Percentiles rank a stretch among this genome's conserved stretches.
These are phyloP conservation scores for Oryza officinalis DNA, from an alignment of 176 grass and related monocot genomes.

Conservation along the genomic window DNA sequence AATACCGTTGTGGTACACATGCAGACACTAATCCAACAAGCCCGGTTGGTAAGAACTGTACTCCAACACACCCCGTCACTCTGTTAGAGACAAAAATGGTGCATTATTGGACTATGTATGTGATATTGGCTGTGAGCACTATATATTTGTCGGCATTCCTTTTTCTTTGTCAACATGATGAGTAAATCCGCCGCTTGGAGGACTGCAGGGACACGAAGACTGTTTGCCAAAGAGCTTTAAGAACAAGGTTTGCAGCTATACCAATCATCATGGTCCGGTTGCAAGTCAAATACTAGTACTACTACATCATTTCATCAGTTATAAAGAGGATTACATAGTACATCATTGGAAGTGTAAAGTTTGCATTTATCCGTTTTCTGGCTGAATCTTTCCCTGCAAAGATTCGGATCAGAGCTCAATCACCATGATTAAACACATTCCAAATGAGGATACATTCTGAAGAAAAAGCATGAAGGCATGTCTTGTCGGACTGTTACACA, in stretches of 20 bases:
- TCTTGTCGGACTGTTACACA: too few relatives aligned
- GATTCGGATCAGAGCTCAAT: neutral
- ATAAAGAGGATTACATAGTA: neutral
- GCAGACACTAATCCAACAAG: neutral
- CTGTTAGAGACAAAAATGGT: neutral
- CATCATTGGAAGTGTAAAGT: neutral
- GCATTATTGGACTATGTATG: neutral
- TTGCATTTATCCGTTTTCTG: neutral
- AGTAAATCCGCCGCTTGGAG: neutral
- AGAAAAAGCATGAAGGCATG: neutral
- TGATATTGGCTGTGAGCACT: neutral
- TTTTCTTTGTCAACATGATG: neutral
- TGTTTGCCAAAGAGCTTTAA: slow-evolving; percentile 6
- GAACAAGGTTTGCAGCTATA: neutral
- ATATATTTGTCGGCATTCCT: neutral
- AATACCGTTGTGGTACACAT: neutral
- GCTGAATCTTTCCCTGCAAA: neutral
- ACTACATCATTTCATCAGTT: neutral
- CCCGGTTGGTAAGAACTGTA: neutral
- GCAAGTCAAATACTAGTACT: neutral
- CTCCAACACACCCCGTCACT: neutral
- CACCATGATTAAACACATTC: neutral
- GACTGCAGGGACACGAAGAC: neutral
- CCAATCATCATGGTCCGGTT: neutral
- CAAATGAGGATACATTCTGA: neutral